These are phyloP conservation scores for Eimeria brunetti DNA, from an alignment of 169 alveolate species.

Conservation along the genomic window DNA sequence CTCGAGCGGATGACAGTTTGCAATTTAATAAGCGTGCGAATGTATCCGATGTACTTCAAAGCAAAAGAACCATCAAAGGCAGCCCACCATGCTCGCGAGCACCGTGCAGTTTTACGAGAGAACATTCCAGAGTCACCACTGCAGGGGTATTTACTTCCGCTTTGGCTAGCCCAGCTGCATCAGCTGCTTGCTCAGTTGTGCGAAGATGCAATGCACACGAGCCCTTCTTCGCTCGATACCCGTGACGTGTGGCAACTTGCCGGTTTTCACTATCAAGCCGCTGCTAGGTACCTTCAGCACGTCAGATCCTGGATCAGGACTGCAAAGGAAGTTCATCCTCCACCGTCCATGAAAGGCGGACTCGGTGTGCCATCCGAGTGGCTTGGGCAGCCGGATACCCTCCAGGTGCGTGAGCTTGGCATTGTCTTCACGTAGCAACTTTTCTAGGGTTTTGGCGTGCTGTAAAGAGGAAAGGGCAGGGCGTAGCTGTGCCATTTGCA, in stretches of 20 bases:
- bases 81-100: conserved; percentile 81
- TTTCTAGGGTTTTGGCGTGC: not conserved
- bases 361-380: conserved; percentile 74
- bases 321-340: conserved; percentile 70
- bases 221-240: conserved; percentile 52
- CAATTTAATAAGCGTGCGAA: conserved; percentile 76
- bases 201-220: conserved; percentile 67
- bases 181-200: conserved; percentile 73
- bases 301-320: conserved; percentile 73
- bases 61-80: conserved; percentile 80
- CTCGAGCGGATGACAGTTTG: conserved; percentile 78
- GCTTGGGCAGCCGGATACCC: conserved; percentile 78
- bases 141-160: conserved; percentile 77
- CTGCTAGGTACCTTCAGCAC: conserved; percentile 78
- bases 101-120: conserved; percentile 80
- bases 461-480: too few relatives aligned
- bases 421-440: not conserved
- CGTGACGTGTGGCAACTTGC: conserved; percentile 77
- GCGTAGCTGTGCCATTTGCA: not conserved
- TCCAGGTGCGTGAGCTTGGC: conserved; percentile 59
- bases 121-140: conserved; percentile 65
- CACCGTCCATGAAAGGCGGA: conserved; percentile 81
- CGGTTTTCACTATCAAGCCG: conserved; percentile 79
- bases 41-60: conserved; percentile 81
- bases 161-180: conserved; percentile 80